Percentiles rank a stretch among this genome's conserved stretches.
phyloP scores from a whole-genome alignment of 768 basidiomycete species.

The Boletus sp. region DNA sequence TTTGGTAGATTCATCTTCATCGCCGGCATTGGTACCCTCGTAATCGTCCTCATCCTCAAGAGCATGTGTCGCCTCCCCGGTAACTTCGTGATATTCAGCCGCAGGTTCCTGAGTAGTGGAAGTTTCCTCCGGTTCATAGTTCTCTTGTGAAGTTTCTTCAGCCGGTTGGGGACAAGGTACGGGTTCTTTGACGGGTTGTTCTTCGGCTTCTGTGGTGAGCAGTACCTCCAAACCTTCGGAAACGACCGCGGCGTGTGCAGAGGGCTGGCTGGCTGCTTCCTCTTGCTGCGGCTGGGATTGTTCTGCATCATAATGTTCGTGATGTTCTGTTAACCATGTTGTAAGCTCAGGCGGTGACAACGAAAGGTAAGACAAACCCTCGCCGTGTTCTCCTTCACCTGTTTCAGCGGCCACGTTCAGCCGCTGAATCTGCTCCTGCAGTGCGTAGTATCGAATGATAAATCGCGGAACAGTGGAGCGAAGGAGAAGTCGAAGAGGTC shows the following conservation, averaged over 20 bases:
- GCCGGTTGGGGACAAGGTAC: not conserved
- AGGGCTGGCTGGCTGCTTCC: not conserved
- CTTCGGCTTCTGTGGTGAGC: not conserved
- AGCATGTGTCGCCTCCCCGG: conserved; percentile 10
- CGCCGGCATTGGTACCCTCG: conserved; percentile 14
- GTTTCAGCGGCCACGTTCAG: conserved; percentile 29
- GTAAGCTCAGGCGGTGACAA: not conserved
- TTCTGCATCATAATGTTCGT: conserved; percentile 8
- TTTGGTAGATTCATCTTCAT: conserved; percentile 17
- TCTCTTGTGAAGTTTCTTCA: conserved; percentile 12
- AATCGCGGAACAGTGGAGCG: conserved; percentile 54
- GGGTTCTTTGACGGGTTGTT: conserved; percentile 4
- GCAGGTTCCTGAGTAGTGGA: conserved; percentile 7
- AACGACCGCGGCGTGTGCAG: not conserved
- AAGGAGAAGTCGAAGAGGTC: conserved; percentile 62
- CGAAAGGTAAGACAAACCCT: conserved; percentile 14
- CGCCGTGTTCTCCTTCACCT: conserved; percentile 16
- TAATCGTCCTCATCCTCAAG: conserved; percentile 25
- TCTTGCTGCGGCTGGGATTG: conserved; percentile 4
- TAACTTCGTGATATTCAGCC: conserved; percentile 18
- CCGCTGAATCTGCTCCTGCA: conserved; percentile 56
- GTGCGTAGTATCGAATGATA: conserved; percentile 59
- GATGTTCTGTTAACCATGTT: conserved; percentile 9
- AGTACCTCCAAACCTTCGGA: conserved; percentile 3
- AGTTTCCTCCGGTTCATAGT: conserved; percentile 1